These are phyloP conservation scores for Podila epigama DNA, from an alignment of 192 early-diverging fungal genomes.

Conservation along the genomic window DNA sequence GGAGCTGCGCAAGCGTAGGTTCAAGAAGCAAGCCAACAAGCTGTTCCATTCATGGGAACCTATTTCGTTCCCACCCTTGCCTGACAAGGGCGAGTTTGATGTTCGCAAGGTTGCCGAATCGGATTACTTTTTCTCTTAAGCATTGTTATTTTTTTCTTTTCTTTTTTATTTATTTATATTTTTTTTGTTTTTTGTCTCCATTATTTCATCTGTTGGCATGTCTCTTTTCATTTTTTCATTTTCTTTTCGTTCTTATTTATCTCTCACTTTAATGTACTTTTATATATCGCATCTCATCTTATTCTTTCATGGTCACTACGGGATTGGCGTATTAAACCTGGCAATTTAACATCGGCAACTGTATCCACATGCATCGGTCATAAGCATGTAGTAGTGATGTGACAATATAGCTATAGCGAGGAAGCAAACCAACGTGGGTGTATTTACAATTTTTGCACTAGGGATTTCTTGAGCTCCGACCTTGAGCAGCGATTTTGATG, in stretches of 20 bases:
- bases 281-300: too few relatives aligned
- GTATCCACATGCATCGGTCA: too few relatives aligned
- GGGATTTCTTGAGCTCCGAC: too few relatives aligned
- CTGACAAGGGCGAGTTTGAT: constrained; percentile 86
- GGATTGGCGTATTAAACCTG: too few relatives aligned
- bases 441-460: too few relatives aligned
- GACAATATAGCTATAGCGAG: too few relatives aligned
- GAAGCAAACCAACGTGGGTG: not conserved
- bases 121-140: constrained; percentile 93
- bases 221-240: not conserved
- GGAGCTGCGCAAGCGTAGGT: constrained; percentile 31
- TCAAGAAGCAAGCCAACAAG: constrained; percentile 25
- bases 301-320: too few relatives aligned
- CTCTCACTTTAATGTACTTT: too few relatives aligned
- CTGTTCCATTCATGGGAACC: constrained; percentile 56
- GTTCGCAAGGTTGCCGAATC: constrained; percentile 80
- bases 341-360: too few relatives aligned
- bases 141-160: not conserved
- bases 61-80: constrained; percentile 79
- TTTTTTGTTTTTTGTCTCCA: not conserved
- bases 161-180: not conserved
- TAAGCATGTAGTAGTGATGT: too few relatives aligned
- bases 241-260: constrained; percentile 6
- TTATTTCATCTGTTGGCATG: not conserved
- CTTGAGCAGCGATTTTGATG: too few relatives aligned